Evolutionary conservation across 2,329 filamentous ascomycete species (phyloP), one percentile per base, ranked within the genome.

Genomic region (Pseudocercospora cruenta): DNA sequence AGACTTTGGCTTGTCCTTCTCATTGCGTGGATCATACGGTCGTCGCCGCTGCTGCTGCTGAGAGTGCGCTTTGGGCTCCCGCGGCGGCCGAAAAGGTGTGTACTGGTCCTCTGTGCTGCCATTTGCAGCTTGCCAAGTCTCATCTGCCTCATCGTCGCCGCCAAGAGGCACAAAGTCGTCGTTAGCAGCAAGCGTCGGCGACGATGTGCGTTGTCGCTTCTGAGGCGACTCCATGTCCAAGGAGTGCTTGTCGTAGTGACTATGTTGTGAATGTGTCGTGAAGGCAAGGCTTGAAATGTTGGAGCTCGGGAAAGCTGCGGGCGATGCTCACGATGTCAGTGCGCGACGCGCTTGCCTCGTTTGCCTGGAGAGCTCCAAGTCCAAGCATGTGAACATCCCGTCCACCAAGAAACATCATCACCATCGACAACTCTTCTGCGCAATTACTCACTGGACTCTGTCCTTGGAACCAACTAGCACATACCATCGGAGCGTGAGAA

Each of bases 1-100:
- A 28, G 89, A 89, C 79, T 90, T 92, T 2, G 95, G 95, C 69
- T 90, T 90, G 77, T 98, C 95, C 54, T 85, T 79, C 71, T 80
- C 75, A 69, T 79, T 74, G 71, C 70, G 73, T 28, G 67, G 71
- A 63, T 72, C 71, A 28, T 65, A 47, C 22, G 45, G 55, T 57
- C 63, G 63, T 51, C 39, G 55, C n/a, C 28, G 19, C 2, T 36
- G 28, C 2, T 36, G 28, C n/a, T 36, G 19, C 10, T 28, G 51
- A 4, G 53, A 19, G 21, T 62, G 53, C n/a, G 57, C 33, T 58
- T 36, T 58, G 16, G 55, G 61, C 26, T 61, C 58, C 63, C 36
- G 54, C 3, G 64, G 61, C 63, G 61, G 58, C 33, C 62, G 47
- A 51, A 67, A 63, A n/a, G 60, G 43, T 28, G 55, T 39, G 19